Percentiles rank a stretch among this genome's conserved stretches.
These are phyloP conservation scores for Starmerella ratchasimensis DNA, from an alignment of 805 yeast species.

Conservation along the genomic window DNA sequence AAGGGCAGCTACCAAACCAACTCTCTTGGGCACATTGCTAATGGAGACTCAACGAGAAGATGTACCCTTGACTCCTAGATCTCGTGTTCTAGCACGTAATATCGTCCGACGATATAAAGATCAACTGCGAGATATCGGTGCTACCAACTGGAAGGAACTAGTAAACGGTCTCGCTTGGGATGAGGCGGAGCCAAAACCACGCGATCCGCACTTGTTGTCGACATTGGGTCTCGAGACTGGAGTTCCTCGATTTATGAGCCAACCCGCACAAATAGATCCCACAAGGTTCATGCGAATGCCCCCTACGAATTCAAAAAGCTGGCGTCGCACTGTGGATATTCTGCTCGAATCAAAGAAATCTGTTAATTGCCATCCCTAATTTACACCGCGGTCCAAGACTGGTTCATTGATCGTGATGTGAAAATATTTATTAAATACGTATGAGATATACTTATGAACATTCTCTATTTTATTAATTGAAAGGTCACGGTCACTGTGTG, in stretches of 20 bases:
- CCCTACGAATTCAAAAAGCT: slow-evolving; percentile 6
- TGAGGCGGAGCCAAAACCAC: background rate
- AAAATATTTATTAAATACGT: too few species aligned
- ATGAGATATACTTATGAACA: too few species aligned
- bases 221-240: slow-evolving; percentile 7
- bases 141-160: slow-evolving; percentile 3
- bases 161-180: slow-evolving; percentile 5
- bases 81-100: slow-evolving; percentile 10
- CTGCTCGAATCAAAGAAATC: too few species aligned
- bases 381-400: too few species aligned
- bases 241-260: background rate
- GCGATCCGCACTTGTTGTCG: slow-evolving; percentile 2
- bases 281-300: slow-evolving; percentile 8
- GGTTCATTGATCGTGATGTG: too few species aligned
- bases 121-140: slow-evolving; percentile 8
- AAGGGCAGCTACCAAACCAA: slow-evolving; percentile 1
- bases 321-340: too few species aligned
- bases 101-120: background rate
- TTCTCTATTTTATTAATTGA: too few species aligned
- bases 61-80: slow-evolving; percentile 10
- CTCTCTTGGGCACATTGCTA: slow-evolving; percentile 14
- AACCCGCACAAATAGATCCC: slow-evolving; percentile 1
- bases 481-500: too few species aligned
- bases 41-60: slow-evolving; percentile 9
- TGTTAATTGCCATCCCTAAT: too few species aligned